Evolutionary conservation across 495 filamentous ascomycete species (phyloP), one percentile per base, ranked within the genome.

Genomic region (Aspergillus conjunctus): DNA sequence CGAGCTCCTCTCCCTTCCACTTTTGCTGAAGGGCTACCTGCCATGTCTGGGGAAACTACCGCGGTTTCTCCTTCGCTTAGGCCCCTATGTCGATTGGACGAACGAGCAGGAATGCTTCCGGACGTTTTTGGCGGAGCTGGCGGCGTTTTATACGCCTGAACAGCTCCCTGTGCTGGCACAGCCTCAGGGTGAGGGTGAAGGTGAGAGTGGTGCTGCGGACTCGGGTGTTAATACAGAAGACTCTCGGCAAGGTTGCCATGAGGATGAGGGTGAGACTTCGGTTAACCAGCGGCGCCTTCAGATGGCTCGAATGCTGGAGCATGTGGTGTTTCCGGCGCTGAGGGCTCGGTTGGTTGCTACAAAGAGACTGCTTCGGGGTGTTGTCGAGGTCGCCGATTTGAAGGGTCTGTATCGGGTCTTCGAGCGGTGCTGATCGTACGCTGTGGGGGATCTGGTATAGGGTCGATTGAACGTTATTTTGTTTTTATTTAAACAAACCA

Each of bases 361-460:
- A 44, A 88, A 83, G 59, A 80, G 82, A 20, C 73, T 98, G 65
- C 82, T 97, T 72, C 83, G 84, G 57, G 90, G 87, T 18, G 85
- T 96, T 31, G 79, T 95, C 15, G 94, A 99, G 76, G 86, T 97
- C 26, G 95, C 95, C 0, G 90, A 97, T 79, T 75, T 98, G 58
- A 98, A 97, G 72, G 93, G 95, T 4, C 71, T 99, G 52, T 99
- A 99, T 73, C 79, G 91, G 44, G 93, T 97, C n/a, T 99, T 99
- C 79, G 95, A 99, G 76, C 82, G 95, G 51, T 98, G 93, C 74
- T 97, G 73, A 86, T 43, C 11, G 15, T 41, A 41, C 12, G 11
- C 37, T 12, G 15, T 41, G 15, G 11, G 3, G 37, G 15, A 41
- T 14, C 1, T 8, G 11, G 37, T 41, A 14, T 41, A 11, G 7